Evolutionary conservation across 805 yeast genomes (phyloP).

Genomic region (Henningerozyma blattae): DNA sequence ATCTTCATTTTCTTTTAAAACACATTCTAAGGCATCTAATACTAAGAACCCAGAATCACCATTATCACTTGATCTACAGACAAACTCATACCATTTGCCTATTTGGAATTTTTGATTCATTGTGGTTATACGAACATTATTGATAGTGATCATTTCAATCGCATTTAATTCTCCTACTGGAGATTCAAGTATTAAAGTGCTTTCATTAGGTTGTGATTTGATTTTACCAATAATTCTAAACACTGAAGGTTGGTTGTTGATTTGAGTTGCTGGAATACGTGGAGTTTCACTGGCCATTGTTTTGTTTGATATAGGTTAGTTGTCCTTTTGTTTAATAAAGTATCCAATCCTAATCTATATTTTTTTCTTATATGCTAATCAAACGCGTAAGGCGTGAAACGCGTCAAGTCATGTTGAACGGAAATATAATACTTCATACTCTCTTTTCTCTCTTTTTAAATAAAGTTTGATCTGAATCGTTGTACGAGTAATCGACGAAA

Average conservation of each 20-base stretch:
- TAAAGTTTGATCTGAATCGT: too few species aligned
- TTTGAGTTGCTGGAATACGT: constrained; percentile 21
- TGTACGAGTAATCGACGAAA: too few species aligned
- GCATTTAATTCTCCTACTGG: constrained; percentile 20
- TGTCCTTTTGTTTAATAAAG: too few species aligned
- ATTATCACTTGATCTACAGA: constrained; percentile 22
- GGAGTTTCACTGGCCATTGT: constrained; percentile 25
- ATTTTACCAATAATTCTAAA: constrained; percentile 24
- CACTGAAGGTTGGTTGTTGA: constrained; percentile 15
- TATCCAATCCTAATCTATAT: not conserved
- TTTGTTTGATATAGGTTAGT: not conserved
- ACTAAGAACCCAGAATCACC: constrained; percentile 24
- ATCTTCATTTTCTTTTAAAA: constrained; percentile 16
- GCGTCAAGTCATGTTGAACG: too few species aligned
- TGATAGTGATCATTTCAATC: constrained; percentile 19
- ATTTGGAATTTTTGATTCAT: constrained; percentile 13
- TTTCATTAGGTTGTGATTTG: constrained; percentile 19
- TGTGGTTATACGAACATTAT: constrained; percentile 17
- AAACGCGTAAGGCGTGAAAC: not conserved
- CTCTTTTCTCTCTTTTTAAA: too few species aligned
- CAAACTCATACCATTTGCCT: constrained; percentile 26
- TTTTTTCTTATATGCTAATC: not conserved
- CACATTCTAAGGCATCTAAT: constrained; percentile 23
- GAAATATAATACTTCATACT: too few species aligned
- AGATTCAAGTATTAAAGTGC: constrained; percentile 15